Conservation (phyloP, 1,284 basidiomycete species). For the Anthracocystis walkeri region DNA sequence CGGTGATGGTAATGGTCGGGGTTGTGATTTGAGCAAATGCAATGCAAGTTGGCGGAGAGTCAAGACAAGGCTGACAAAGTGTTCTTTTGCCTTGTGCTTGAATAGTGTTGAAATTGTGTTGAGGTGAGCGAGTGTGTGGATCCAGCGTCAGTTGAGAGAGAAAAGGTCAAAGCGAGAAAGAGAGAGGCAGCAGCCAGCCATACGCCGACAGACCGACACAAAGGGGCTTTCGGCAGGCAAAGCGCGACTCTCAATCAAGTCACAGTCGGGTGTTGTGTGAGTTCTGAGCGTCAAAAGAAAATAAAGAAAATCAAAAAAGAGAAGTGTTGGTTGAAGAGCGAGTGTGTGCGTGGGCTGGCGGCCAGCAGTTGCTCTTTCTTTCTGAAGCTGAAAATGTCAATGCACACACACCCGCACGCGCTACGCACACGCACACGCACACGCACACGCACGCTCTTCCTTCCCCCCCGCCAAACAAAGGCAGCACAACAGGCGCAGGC, state of each 20-base stretch:
- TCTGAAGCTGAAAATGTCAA: background rate
- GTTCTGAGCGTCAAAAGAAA: slow-evolving; percentile 1
- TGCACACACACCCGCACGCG: background rate
- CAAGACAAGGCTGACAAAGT: too few relatives aligned
- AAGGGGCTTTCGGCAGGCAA: slow-evolving; percentile 19
- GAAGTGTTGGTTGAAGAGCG: slow-evolving; percentile 18
- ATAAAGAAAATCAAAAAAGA: background rate
- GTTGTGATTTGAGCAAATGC: background rate
- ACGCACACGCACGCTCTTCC: too few relatives aligned
- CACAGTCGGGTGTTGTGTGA: background rate
- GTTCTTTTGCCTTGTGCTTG: too few relatives aligned
- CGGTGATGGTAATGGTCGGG: slow-evolving; percentile 2
- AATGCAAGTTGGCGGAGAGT: slow-evolving; percentile 2
- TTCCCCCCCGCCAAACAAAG: too few relatives aligned
- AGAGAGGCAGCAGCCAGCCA: background rate
- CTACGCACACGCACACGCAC: too few relatives aligned
- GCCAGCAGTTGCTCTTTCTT: too few relatives aligned
- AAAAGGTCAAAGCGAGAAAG: background rate
- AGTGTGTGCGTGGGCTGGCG: too few relatives aligned
- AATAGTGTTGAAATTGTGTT: background rate
- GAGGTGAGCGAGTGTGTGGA: background rate
- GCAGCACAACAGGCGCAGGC: too few relatives aligned
- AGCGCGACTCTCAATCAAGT: too few relatives aligned
- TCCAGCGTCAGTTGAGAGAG: too few relatives aligned
- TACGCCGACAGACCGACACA: slow-evolving; percentile 4